Percentiles rank a stretch among this genome's conserved stretches.
Conservation (phyloP, 2,329 filamentous ascomycete species). For the Thielaviopsis euricoi region DNA sequence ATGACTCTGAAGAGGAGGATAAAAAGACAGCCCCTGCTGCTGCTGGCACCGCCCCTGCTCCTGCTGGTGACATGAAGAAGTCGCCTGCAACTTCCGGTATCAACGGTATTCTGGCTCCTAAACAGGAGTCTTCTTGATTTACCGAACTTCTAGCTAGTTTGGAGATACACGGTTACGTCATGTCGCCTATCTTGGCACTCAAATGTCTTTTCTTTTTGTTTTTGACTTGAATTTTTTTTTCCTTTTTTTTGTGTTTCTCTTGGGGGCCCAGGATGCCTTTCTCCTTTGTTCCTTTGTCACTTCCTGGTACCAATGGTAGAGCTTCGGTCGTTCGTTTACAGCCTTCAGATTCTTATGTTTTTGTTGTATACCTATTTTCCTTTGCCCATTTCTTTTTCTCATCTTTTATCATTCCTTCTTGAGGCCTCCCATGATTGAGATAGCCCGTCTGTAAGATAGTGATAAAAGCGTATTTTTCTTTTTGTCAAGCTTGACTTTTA, state of each 20-base stretch:
- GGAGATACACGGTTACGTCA: too few relatives aligned
- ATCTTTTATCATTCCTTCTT: not conserved
- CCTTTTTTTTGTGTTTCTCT: conserved; percentile 8
- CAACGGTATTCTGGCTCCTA: conserved; percentile 32
- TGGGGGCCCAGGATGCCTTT: conserved; percentile 8
- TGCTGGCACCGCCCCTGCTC: conserved; percentile 28
- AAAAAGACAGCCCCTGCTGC: conserved; percentile 32
- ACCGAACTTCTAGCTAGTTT: not conserved
- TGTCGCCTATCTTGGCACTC: not conserved
- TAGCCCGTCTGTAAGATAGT: too few relatives aligned
- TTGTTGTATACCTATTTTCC: not conserved
- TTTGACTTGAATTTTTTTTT: not conserved
- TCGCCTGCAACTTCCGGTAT: conserved; percentile 32
- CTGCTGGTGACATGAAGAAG: conserved; percentile 32
- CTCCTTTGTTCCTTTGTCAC: conserved; percentile 9
- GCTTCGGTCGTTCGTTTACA: not conserved
- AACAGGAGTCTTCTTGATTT: conserved; percentile 25
- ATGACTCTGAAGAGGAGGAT: conserved; percentile 83
- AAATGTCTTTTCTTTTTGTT: not conserved
- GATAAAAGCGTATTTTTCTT: not conserved
- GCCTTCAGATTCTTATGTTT: not conserved
- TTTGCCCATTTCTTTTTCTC: not conserved
- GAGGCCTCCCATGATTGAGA: too few relatives aligned
- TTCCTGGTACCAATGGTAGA: not conserved
- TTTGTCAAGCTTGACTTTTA: too few relatives aligned